Conservation (phyloP, 2,329 filamentous ascomycete genomes). For the Xylariales sp. region DNA sequence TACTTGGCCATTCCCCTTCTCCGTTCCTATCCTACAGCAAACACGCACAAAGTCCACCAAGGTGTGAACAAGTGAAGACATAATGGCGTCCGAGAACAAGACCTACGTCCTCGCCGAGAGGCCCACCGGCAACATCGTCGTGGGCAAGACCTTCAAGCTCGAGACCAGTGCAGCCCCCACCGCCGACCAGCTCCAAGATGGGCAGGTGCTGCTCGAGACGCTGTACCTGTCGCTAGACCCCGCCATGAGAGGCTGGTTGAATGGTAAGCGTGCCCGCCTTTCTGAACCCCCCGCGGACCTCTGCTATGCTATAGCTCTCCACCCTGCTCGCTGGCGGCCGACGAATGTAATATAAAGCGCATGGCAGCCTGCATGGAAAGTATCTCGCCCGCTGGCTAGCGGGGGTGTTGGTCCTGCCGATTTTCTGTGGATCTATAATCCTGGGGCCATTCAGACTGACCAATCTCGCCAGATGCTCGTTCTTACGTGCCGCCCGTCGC, state of each 20-base stretch:
- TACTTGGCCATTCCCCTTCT: no score
- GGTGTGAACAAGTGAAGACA: conserved; percentile 6
- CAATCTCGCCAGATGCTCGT: conserved; percentile 30
- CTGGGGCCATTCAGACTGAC: background rate
- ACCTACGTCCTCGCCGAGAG: conserved; percentile 60
- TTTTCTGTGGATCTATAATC: no score
- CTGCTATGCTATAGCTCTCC: no score
- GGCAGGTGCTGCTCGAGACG: conserved; percentile 56
- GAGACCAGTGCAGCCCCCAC: conserved; percentile 47
- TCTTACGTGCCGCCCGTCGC: conserved; percentile 67
- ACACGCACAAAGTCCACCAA: background rate
- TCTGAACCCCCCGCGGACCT: background rate
- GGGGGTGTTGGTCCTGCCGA: no score
- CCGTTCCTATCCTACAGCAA: no score
- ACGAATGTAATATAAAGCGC: no score
- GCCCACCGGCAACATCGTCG: conserved; percentile 55
- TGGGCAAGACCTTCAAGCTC: conserved; percentile 59
- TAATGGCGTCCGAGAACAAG: conserved; percentile 40
- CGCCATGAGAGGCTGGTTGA: conserved; percentile 72
- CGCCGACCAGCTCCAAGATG: conserved; percentile 53
- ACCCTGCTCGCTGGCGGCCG: no score
- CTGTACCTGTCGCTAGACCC: conserved; percentile 69
- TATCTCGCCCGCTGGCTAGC: no score
- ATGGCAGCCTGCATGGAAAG: no score
- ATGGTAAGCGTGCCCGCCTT: conserved; percentile 36